Evolutionary conservation across 768 basidiomycete genomes (phyloP), one percentile per base, ranked within the genome.

Genomic region (Podaxis rugospora): DNA sequence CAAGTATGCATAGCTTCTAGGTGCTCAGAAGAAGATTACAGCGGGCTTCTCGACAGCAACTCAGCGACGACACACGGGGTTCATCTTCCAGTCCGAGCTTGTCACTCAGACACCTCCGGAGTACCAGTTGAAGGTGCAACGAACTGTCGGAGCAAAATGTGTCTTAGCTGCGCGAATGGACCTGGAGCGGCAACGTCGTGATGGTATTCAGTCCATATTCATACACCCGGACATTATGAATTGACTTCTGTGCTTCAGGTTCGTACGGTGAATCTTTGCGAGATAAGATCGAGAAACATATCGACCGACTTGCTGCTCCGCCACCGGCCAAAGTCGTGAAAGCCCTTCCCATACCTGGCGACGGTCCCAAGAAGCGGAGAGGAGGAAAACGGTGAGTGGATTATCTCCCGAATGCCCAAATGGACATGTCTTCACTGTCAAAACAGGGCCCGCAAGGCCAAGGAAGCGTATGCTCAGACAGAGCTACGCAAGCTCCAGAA

Each of bases 401-500:
- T 40, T 13, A 16, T 21, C 57, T 18, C 13, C 25, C 58, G 51
- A 62, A 36, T 52, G 13, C 21, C 36, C 9, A 55, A 9, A 47
- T 32, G 52, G 56, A 58, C 13, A 16, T 21, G 25, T 25, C 44
- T 49, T 59, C 23, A 57, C 37, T 42, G 28, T 59, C 21, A 53
- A 47, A 27, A 23, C 6, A 97, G 95, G 6, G 97, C 96, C 1
- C 87, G 97, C 50, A 96, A 98, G 71, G 92, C 94, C n/a, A 99
- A 99, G 71, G 97, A 98, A 74, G 95, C 94, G 1, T 95, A 95
- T 69, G 95, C 94, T 4, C 92, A 94, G 74, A 98, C 97, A 1
- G 97, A 99, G 71, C 79, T 99, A 49, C 88, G 95, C 64, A 98
- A 98, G 75, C 79, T 97, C 64, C 96, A 98, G 76, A 99, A 99